Evolutionary conservation across 2,329 filamentous ascomycete species (phyloP).

Genomic region (Cytospora schulzeri): DNA sequence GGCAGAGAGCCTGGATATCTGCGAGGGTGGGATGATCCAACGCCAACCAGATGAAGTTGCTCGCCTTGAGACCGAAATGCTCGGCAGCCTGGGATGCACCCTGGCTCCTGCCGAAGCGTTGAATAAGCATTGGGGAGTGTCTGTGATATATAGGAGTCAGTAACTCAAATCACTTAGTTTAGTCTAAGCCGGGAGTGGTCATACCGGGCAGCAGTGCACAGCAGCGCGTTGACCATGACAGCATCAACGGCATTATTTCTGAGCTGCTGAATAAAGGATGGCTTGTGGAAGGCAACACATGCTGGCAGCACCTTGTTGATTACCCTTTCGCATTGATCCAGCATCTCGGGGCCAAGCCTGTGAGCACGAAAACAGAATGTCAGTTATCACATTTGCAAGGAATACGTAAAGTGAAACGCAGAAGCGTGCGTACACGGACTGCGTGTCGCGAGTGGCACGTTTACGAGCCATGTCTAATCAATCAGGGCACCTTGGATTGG

Average conservation of each 20-base stretch:
- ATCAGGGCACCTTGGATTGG: neutral
- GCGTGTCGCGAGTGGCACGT: neutral
- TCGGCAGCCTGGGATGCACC: slow-evolving; percentile 55
- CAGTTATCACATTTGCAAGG: slow-evolving; percentile 8
- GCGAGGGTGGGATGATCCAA: slow-evolving; percentile 61
- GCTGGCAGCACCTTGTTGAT: slow-evolving; percentile 63
- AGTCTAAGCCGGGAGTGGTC: slow-evolving; percentile 33
- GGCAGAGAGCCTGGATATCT: slow-evolving; percentile 63
- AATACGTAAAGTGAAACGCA: neutral
- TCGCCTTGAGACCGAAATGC: slow-evolving; percentile 61
- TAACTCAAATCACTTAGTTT: neutral
- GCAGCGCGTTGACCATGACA: slow-evolving; percentile 59
- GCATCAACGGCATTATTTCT: slow-evolving; percentile 58
- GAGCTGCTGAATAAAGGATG: slow-evolving; percentile 62
- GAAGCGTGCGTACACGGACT: neutral
- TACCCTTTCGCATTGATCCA: slow-evolving; percentile 62
- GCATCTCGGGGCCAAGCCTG: slow-evolving; percentile 58
- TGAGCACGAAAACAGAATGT: neutral
- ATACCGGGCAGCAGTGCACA: slow-evolving; percentile 61
- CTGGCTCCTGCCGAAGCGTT: slow-evolving; percentile 58
- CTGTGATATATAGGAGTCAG: slow-evolving; percentile 37
- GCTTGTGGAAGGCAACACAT: slow-evolving; percentile 65
- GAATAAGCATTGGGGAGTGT: slow-evolving; percentile 58
- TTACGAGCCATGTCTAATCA: neutral
- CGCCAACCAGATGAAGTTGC: slow-evolving; percentile 58